Conservation (phyloP, 441 rosid species). For the Viola pubescens region DNA sequence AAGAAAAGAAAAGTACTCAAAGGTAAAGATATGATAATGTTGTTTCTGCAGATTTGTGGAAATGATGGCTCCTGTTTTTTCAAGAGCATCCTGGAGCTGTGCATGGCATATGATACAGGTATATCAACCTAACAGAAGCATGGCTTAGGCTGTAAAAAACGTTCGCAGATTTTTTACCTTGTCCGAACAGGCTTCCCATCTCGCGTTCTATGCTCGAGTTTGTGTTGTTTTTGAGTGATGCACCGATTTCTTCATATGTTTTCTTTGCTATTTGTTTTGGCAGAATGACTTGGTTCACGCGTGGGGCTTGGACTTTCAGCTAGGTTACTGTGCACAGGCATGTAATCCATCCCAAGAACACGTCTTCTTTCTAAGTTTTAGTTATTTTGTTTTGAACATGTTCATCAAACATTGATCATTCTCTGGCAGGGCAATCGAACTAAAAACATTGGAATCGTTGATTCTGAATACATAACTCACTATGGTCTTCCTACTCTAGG, state of each 20-base stretch:
- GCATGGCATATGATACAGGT: conserved; percentile 91
- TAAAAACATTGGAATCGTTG: conserved; percentile 63
- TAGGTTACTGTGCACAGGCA: conserved; percentile 77
- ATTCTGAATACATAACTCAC: conserved; percentile 62
- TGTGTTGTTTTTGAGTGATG: neutral
- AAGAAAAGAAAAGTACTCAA: too few species aligned
- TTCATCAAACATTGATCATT: neutral
- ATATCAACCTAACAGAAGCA: neutral
- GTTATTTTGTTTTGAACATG: neutral
- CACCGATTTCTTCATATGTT: neutral
- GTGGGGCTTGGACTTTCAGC: conserved; percentile 74
- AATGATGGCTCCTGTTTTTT: conserved; percentile 91
- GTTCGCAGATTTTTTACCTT: too few species aligned
- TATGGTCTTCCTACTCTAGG: conserved; percentile 63
- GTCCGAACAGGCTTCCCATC: too few species aligned
- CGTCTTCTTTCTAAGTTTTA: neutral
- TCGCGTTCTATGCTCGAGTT: too few species aligned
- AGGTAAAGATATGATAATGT: too few species aligned
- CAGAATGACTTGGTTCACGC: conserved; percentile 73
- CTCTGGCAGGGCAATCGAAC: conserved; percentile 58
- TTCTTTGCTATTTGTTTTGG: neutral
- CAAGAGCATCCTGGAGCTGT: conserved; percentile 69
- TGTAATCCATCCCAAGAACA: conserved; percentile 4
- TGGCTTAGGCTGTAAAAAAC: too few species aligned
- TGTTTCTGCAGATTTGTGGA: conserved; percentile 51